Percentiles rank a stretch among this genome's conserved stretches.
These are phyloP conservation scores for Boletus fagicola DNA, from an alignment of 768 basidiomycete genomes.

Conservation along the genomic window DNA sequence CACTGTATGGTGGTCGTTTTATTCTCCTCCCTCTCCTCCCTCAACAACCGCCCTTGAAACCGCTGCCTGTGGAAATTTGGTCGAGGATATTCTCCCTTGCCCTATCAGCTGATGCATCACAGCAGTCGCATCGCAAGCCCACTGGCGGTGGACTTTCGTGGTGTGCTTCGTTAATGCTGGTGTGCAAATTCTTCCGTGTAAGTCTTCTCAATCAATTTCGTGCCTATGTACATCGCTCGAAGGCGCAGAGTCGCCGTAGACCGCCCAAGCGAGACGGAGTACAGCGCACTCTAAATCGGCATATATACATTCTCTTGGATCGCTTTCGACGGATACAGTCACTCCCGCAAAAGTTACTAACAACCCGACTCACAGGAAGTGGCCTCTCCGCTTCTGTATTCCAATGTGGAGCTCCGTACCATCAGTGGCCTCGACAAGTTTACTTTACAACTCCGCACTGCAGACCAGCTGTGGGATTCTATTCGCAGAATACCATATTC, in stretches of 20 bases:
- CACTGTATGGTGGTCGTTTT: slow-evolving; percentile 54
- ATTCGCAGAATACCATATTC: slow-evolving; percentile 85
- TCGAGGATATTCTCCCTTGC: slow-evolving; percentile 51
- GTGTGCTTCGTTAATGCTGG: slow-evolving; percentile 34
- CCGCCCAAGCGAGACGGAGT: neutral
- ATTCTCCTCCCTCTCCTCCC: slow-evolving; percentile 71
- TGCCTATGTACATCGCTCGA: slow-evolving; percentile 1
- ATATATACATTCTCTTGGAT: neutral
- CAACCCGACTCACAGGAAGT: slow-evolving; percentile 47
- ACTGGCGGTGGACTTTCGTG: slow-evolving; percentile 5
- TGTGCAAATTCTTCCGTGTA: slow-evolving; percentile 43
- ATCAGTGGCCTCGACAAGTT: slow-evolving; percentile 54
- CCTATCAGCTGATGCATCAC: slow-evolving; percentile 16
- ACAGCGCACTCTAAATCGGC: neutral
- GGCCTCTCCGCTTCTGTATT: slow-evolving; percentile 64
- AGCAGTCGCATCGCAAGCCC: slow-evolving; percentile 6
- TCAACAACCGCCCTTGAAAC: slow-evolving; percentile 44
- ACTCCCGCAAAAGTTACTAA: slow-evolving; percentile 14
- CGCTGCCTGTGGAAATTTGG: slow-evolving; percentile 74
- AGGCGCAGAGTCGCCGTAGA: too few relatives aligned
- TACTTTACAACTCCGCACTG: slow-evolving; percentile 50
- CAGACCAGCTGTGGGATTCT: slow-evolving; percentile 84
- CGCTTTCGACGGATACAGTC: neutral
- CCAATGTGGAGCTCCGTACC: slow-evolving; percentile 46
- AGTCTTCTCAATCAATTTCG: slow-evolving; percentile 16